Base-by-base conservation (phyloP, 192 early-diverging fungal genomes). In the Gryganskiella cystojenkinii region DNA sequence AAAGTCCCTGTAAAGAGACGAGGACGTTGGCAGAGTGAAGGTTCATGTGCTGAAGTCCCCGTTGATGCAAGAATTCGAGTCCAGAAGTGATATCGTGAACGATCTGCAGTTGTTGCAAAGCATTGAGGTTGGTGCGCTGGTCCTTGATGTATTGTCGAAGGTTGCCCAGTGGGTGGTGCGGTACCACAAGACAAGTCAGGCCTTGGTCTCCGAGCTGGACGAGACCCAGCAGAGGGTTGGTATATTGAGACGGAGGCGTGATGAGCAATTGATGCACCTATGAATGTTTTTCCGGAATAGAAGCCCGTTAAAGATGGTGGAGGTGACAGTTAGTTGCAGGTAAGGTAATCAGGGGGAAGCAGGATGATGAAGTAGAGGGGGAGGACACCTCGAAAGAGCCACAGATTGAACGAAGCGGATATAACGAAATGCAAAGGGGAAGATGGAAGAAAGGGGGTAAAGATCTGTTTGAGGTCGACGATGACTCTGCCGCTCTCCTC, bases 11-110 rank as follows among this genome's bases (percentile, higher is more conserved):
- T 22, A 76, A 17, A n/a, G 43, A 49, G 44, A 76, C 51, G 17
- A 76, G 54, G 22, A 76, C 56, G n/a, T 76, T 76, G 37, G 64
- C 72, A 8, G 72, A 57, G 33, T 76, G 72, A 4, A 76, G 53
- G 25, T 76, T 76, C 57, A 67, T 42, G 25, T 76, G 65, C 15
- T 76, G 72, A 15, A 67, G 49, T 10, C 64, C 72, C 19, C 64
- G 60, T 28, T 67, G 72, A n/a, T 76, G 72, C 13, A 76, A 25
- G 42, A 67, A 66, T 28, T 76, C 72, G 28, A 76, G 64, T 33
- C 64, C 72, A 2, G 64, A 76, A 13, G 65, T 53, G 47, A 76
- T 63, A 30, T 76, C 72, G 40, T 76, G 72, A 11, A 76, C 52
- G 52, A 76, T 67, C 27, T 76, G 72, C 64, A 76, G 54, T n/a